A percentile compares a stretch with the other conserved stretches of the same genome.
Conservation (phyloP, 2,329 filamentous ascomycete genomes). For the Septoria linicola region DNA sequence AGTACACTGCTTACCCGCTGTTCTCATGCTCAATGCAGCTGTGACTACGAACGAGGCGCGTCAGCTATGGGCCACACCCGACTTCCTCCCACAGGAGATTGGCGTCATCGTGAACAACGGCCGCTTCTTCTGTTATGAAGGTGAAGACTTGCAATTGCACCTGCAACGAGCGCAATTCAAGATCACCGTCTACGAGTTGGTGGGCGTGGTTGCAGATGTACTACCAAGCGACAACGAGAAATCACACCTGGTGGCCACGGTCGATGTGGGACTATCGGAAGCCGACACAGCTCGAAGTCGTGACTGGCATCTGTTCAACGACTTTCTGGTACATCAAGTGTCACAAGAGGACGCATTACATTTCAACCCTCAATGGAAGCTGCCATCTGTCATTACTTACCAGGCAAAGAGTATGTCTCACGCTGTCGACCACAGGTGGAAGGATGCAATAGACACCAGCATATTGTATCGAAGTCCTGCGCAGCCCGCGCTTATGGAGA, state of each 20-base stretch:
- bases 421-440: constrained; percentile 82
- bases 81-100: constrained; percentile 91
- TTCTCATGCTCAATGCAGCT: constrained; percentile 83
- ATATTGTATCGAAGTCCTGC: constrained; percentile 75
- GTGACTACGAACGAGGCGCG: constrained; percentile 71
- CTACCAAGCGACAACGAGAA: constrained; percentile 82
- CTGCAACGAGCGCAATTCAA: constrained; percentile 75
- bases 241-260: constrained; percentile 84
- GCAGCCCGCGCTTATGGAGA: constrained; percentile 37
- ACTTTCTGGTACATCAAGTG: constrained; percentile 84
- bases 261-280: constrained; percentile 74
- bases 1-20: constrained; percentile 75
- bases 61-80: constrained; percentile 81
- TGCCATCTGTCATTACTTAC: constrained; percentile 82
- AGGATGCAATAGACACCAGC: constrained; percentile 75
- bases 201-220: constrained; percentile 87
- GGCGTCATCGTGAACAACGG: constrained; percentile 86
- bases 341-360: constrained; percentile 79
- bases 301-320: constrained; percentile 96
- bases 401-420: constrained; percentile 81
- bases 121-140: constrained; percentile 94
- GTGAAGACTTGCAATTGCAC: constrained; percentile 79
- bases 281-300: constrained; percentile 57
- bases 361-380: constrained; percentile 90
- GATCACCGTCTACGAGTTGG: constrained; percentile 84